Percentiles rank a stretch among this genome's conserved stretches.
These are phyloP conservation scores for button mushroom (Agaricus bisporus) DNA, from an alignment of 768 basidiomycete genomes.

Conservation along the genomic window DNA sequence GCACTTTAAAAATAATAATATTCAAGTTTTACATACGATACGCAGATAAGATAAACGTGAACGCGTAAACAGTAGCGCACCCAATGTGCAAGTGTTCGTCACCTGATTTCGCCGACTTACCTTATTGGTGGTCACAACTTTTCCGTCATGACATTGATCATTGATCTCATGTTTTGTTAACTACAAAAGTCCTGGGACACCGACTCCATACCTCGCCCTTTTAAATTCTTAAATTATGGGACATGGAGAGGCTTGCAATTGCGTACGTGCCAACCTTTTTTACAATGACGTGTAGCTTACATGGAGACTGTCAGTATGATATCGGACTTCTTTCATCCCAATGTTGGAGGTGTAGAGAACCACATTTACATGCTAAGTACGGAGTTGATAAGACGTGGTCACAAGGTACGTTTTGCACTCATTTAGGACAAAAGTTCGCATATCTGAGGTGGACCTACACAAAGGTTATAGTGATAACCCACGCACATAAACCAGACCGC, in stretches of 20 bases:
- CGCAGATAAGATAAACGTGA: too few species aligned
- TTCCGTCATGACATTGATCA: too few species aligned
- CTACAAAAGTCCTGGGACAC: too few species aligned
- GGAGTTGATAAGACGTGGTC: slow-evolving; percentile 74
- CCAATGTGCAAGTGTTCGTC: too few species aligned
- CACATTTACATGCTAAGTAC: slow-evolving; percentile 92
- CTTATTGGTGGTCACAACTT: too few species aligned
- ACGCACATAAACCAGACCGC: slow-evolving; percentile 81
- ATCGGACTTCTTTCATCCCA: slow-evolving; percentile 94
- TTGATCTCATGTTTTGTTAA: too few species aligned
- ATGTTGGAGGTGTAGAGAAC: slow-evolving; percentile 92
- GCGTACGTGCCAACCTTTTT: slow-evolving; percentile 16
- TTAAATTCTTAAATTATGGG: not conserved
- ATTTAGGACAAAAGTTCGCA: not conserved
- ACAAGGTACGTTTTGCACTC: slow-evolving; percentile 51
- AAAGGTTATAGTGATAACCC: slow-evolving; percentile 92
- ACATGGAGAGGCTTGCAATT: slow-evolving; percentile 15
- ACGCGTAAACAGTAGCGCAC: too few species aligned
- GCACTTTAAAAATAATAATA: too few species aligned
- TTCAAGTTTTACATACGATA: too few species aligned
- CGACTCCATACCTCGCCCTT: too few species aligned
- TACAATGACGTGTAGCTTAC: too few species aligned
- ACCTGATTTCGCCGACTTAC: too few species aligned
- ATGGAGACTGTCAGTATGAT: slow-evolving; percentile 64
- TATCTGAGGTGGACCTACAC: not conserved